Evolutionary conservation across 2,329 filamentous ascomycete genomes (phyloP), one percentile per base, ranked within the genome.

Genomic region (Calonectria pteridis): DNA sequence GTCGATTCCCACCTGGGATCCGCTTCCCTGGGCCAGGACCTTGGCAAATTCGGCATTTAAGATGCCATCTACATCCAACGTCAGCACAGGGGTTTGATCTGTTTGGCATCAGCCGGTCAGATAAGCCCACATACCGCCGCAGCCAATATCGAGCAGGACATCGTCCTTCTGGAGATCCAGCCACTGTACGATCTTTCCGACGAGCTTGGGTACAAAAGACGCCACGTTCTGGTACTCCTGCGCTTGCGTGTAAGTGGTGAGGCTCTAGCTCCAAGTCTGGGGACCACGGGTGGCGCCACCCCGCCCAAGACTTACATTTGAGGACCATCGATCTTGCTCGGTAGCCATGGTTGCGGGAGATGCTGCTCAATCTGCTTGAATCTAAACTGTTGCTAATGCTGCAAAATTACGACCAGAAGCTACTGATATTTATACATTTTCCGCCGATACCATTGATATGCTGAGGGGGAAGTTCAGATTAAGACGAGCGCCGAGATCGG

Each of bases 161-260:
- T 93, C 91, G 75, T 90, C 88, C 33, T 87, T 85, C 71, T 91
- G 86, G 0, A 91, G 86, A 76, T 92, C 87, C 0, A 93, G 85
- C 88, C 90, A 93, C 58, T 86, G 81, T 14, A 92, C 78, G 6
- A 93, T 86, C 73, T 91, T 92, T 20, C 86, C 87, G 1, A 91
- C 88, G 13, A 93, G 84, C 78, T 91, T 90, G 4, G 92, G 91
- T 11, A 93, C 91, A 77, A 93, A 93, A 0, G 90, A 89, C 10
- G 91, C 92, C 2, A 91, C 88, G 72, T 89, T 85, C 73, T 91
- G 89, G 79, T 93, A 93, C 37, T 88, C 88, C 89, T 91, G 73
- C 14, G 16, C 3, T 58, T 14, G 23, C 31, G 40, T 80, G 75
- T 80, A 77, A 77, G 72, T 75, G 35, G 28, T 43, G 77, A 46